These are phyloP conservation scores for Pseudoscleropodium purum DNA, from an alignment of 225 moss, liverwort and hornwort species.

Conservation along the genomic window DNA sequence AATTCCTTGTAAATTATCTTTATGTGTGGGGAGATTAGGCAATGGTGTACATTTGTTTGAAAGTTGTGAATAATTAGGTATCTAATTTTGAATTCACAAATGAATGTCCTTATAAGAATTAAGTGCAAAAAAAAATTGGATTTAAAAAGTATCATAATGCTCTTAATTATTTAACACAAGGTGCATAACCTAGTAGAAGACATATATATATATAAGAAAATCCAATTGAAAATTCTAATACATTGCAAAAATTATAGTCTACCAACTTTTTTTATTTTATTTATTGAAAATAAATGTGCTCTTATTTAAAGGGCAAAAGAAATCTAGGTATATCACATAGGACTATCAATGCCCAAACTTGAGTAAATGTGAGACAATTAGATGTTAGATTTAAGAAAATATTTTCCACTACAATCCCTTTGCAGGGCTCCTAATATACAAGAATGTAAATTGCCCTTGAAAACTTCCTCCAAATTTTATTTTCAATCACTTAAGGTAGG, in stretches of 20 bases:
- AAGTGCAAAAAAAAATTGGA: background rate
- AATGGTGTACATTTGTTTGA: background rate
- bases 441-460: background rate
- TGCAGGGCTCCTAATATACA: background rate
- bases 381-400: background rate
- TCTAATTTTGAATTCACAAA: background rate
- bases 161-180: too few species aligned
- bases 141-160: background rate
- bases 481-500: background rate
- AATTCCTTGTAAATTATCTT: background rate
- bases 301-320: background rate
- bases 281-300: rapidly evolving
- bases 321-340: rapidly evolving
- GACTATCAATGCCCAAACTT: background rate
- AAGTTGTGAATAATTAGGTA: background rate
- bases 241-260: rapidly evolving
- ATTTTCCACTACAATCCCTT: background rate
- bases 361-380: background rate
- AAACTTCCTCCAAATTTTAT: background rate
- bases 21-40: background rate
- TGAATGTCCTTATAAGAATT: background rate
- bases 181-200: background rate
- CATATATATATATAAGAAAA: too few species aligned
- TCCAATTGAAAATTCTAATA: background rate
- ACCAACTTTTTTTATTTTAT: rapidly evolving